Evolutionary conservation across 2,329 filamentous ascomycete genomes (phyloP), one percentile per base, ranked within the genome.

Genomic region (Metarhizium brunneum): DNA sequence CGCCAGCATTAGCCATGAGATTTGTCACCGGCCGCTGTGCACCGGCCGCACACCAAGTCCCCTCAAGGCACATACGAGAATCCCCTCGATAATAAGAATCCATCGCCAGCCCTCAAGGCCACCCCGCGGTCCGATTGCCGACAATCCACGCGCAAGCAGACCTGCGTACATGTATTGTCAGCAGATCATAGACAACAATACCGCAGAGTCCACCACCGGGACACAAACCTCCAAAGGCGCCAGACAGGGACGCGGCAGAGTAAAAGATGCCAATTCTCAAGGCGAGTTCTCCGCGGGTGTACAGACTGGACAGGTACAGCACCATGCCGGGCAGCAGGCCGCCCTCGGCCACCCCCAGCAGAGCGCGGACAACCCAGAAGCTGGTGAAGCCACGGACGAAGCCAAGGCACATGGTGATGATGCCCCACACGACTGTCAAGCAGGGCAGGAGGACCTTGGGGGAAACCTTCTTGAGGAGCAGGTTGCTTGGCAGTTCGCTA

Each of bases 221-320:
- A 47, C 25, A 48, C 45, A 16, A 71, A 0, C 88, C 88, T 6
- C 87, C 87, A 25, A 83, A 80, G 1, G 85, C 87, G 2, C 88
- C 88, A 0, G 87, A 85, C 4, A 89, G 73, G 1, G 88, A 87
- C 1, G 87, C 81, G 47, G 78, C 82, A 50, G 86, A 83, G 64
- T 90, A 90, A 0, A 91, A 76, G 61, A 88, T 89, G 1, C 85
- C 85, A 3, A 90, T 84, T 2, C 88, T 82, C 48, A 90, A 70
- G 4, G 86, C 87, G 2, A 90, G 77, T 68, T 91, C 87, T 25
- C 78, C 77, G 64, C 86, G 87, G 50, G 83, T 87, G 71, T 91
- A 91, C 73, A 89, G 90, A 60, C 90, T 79, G 0, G 87, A 90
- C 20, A 91, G 75, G 61, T 89, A 89, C n/a, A 86, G 71, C 3